A percentile compares a stretch with the other conserved stretches of the same genome.
Evolutionary conservation across 768 basidiomycete genomes (phyloP).

Genomic region (Tephrocybe sp.): DNA sequence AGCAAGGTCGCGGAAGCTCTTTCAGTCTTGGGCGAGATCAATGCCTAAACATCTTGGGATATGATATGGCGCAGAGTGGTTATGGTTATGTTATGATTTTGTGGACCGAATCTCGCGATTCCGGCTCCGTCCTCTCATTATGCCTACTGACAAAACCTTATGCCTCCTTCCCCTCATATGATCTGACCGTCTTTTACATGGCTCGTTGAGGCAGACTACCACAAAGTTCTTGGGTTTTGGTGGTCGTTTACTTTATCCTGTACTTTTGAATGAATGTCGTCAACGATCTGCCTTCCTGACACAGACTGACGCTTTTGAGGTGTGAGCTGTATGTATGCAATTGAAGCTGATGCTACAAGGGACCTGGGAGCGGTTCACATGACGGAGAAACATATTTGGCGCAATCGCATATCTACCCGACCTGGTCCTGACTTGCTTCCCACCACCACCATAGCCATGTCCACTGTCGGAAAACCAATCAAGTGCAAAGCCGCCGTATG

Average conservation of each 20-base stretch:
- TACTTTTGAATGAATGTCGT: conserved; percentile 15
- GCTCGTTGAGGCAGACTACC: conserved; percentile 11
- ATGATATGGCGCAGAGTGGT: conserved; percentile 6
- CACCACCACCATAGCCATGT: conserved; percentile 45
- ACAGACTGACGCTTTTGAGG: too few relatives aligned
- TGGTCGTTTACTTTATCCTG: conserved; percentile 37
- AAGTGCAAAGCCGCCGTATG: conserved; percentile 91
- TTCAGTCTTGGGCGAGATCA: conserved; percentile 80
- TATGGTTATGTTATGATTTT: conserved; percentile 8
- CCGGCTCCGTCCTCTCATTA: conserved; percentile 51
- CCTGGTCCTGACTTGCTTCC: not conserved
- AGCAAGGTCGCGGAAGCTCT: conserved; percentile 93
- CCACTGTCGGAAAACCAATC: conserved; percentile 77
- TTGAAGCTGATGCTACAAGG: too few relatives aligned
- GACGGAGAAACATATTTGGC: too few relatives aligned
- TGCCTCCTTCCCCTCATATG: conserved; percentile 4
- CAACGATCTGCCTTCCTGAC: conserved; percentile 32
- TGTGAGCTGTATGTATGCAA: too few relatives aligned
- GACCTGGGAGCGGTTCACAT: too few relatives aligned
- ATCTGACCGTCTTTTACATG: conserved; percentile 40
- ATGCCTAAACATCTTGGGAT: conserved; percentile 1
- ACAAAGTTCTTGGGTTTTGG: conserved; percentile 36
- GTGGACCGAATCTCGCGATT: conserved; percentile 30
- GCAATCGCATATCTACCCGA: not conserved
- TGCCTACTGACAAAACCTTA: conserved; percentile 25